Percentiles rank a stretch among this genome's conserved stretches.
phyloP scores from a whole-genome alignment of 2,329 filamentous ascomycete genomes.

The Orbilia javanica region DNA sequence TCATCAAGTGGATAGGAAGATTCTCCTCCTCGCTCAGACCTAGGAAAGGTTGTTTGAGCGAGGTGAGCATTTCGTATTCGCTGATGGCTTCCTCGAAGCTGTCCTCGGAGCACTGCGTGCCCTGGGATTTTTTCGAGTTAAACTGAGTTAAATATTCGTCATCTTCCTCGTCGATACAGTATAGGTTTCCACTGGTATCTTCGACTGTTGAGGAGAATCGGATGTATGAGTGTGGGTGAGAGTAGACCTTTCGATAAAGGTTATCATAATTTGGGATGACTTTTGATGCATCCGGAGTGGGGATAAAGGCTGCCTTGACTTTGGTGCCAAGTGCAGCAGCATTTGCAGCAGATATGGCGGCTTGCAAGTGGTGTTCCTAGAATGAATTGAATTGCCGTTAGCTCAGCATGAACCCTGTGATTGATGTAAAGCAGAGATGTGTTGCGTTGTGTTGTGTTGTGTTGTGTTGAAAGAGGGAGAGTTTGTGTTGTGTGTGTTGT shows the following conservation, averaged over 20 bases:
- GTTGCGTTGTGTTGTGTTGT: constrained; percentile 6
- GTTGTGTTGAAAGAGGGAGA: too few species aligned
- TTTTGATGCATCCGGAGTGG: constrained; percentile 73
- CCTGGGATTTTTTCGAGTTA: constrained; percentile 77
- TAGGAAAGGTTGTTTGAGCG: constrained; percentile 86
- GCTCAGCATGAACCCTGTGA: constrained; percentile 7
- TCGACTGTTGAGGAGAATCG: constrained; percentile 98
- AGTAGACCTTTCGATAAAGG: constrained; percentile 83
- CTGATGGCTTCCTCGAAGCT: constrained; percentile 95
- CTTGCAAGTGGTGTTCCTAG: constrained; percentile 95
- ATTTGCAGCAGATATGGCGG: constrained; percentile 76
- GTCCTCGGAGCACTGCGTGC: constrained; percentile 81
- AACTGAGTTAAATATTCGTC: constrained; percentile 84
- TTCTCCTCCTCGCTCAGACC: constrained; percentile 69
- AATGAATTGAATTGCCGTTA: constrained; percentile 55
- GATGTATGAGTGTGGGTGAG: constrained; percentile 91
- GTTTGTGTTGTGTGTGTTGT: too few species aligned
- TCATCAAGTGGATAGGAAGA: constrained; percentile 83
- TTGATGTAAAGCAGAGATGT: not conserved
- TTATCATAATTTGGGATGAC: constrained; percentile 85
- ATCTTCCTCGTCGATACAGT: constrained; percentile 95
- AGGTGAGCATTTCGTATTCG: constrained; percentile 89
- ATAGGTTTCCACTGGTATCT: constrained; percentile 88
- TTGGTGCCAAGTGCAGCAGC: constrained; percentile 71
- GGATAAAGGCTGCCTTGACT: constrained; percentile 75